Conservation (phyloP, 139 green algal genomes). For the Chlorella sp. region DNA sequence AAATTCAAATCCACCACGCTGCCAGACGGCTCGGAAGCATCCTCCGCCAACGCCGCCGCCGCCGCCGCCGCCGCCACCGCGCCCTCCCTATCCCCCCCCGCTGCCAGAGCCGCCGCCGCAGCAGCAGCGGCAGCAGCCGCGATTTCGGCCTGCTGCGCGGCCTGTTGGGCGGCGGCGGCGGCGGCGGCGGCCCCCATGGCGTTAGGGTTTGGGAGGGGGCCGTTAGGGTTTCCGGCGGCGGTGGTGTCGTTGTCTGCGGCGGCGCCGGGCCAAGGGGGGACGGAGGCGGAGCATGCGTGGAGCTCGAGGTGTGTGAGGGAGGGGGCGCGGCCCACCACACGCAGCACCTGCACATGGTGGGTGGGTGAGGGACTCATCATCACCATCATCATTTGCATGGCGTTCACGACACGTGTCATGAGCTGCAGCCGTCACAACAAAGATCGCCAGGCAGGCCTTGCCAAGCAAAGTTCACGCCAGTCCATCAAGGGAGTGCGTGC, state of each 20-base stretch:
- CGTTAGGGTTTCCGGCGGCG: neutral
- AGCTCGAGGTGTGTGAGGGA: slow-evolving; percentile 10
- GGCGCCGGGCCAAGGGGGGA: slow-evolving; percentile 7
- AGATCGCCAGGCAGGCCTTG: no score
- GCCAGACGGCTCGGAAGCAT: neutral
- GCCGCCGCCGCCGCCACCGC: neutral
- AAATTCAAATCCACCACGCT: slow-evolving; percentile 2
- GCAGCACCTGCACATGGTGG: slow-evolving; percentile 13
- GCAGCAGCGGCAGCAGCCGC: neutral
- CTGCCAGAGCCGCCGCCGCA: neutral
- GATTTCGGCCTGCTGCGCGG: neutral
- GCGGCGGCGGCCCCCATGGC: neutral
- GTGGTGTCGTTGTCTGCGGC: neutral
- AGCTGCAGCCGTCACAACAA: no score
- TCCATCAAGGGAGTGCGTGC: no score
- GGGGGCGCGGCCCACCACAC: slow-evolving; percentile 3
- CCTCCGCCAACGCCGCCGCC: neutral
- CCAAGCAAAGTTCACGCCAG: no score
- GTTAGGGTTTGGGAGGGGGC: neutral
- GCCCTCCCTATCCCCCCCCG: no score
- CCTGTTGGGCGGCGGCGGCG: neutral
- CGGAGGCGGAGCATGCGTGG: neutral
- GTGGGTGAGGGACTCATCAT: no score
- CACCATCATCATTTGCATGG: no score
- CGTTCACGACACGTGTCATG: no score